Percentiles rank a stretch among this genome's conserved stretches.
These are phyloP conservation scores for Exophiala oligosperma DNA, from an alignment of 2,329 filamentous ascomycete genomes.

Conservation along the genomic window DNA sequence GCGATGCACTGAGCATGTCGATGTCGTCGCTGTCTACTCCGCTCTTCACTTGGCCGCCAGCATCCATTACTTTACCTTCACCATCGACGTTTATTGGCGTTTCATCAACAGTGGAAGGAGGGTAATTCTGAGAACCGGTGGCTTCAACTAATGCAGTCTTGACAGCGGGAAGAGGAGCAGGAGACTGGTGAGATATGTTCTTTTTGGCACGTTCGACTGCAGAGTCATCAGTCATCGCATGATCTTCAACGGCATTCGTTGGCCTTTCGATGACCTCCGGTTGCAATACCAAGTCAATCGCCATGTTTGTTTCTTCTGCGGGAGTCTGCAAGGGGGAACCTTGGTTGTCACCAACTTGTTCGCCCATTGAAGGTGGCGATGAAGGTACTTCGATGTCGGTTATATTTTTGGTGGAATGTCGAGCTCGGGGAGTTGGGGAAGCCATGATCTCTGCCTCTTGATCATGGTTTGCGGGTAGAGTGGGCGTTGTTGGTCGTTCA, in stretches of 20 bases:
- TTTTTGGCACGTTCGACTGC: neutral
- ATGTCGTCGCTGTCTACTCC: conserved; percentile 40
- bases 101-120: conserved; percentile 4
- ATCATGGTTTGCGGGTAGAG: conserved; percentile 21
- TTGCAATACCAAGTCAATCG: conserved; percentile 14
- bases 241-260: neutral
- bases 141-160: neutral
- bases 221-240: neutral
- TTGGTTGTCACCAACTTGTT: conserved; percentile 9
- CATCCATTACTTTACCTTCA: neutral
- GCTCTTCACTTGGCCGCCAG: neutral
- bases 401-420: conserved; percentile 18
- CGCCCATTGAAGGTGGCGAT: conserved; percentile 28
- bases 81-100: neutral
- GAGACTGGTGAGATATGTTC: neutral
- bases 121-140: neutral
- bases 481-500: conserved; percentile 25
- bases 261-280: neutral
- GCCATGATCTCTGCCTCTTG: conserved; percentile 23
- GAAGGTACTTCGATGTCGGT: conserved; percentile 29
- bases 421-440: conserved; percentile 30
- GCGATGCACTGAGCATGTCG: conserved; percentile 46
- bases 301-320: conserved; percentile 11
- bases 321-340: conserved; percentile 21
- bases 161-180: neutral